phyloP scores from a whole-genome alignment of 2,329 filamentous ascomycete genomes.

The Fusarium equiseti region DNA sequence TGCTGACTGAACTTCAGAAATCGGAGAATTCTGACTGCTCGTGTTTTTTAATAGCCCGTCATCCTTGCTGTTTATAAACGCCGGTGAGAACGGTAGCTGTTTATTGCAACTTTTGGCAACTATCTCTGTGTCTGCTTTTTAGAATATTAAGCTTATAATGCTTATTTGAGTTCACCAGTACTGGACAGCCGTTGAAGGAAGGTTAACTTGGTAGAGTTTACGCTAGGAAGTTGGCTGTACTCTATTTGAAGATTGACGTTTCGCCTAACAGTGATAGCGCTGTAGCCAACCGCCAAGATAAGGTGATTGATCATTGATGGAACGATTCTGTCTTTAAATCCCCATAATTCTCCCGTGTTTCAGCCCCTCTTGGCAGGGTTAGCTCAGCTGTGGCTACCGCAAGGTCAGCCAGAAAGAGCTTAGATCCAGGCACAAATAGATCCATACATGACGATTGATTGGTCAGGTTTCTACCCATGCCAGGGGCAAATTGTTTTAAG shows the following conservation, averaged over 20 bases:
- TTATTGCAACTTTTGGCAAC: too few species aligned
- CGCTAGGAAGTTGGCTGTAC: not conserved
- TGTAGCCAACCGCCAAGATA: not conserved
- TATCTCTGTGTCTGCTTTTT: not conserved
- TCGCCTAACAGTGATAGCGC: not conserved
- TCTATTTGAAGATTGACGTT: not conserved
- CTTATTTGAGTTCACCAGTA: fast-evolving
- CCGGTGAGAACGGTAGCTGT: not conserved
- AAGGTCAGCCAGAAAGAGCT: not conserved
- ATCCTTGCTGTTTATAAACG: not conserved
- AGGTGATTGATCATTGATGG: not conserved
- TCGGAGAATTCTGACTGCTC: not conserved
- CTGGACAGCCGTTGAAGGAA: not conserved
- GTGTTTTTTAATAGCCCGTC: not conserved
- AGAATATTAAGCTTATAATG: not conserved
- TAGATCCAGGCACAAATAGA: not conserved
- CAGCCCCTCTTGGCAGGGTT: not conserved
- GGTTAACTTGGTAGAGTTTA: not conserved
- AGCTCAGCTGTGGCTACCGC: not conserved
- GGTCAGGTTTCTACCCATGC: not conserved
- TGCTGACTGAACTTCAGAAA: not conserved
- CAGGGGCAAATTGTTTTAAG: not conserved
- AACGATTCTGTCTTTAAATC: not conserved
- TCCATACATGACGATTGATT: not conserved
- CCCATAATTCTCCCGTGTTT: not conserved